Base-by-base conservation (phyloP, 1,284 basidiomycete genomes). In the Pseudozyma flocculosa region DNA sequence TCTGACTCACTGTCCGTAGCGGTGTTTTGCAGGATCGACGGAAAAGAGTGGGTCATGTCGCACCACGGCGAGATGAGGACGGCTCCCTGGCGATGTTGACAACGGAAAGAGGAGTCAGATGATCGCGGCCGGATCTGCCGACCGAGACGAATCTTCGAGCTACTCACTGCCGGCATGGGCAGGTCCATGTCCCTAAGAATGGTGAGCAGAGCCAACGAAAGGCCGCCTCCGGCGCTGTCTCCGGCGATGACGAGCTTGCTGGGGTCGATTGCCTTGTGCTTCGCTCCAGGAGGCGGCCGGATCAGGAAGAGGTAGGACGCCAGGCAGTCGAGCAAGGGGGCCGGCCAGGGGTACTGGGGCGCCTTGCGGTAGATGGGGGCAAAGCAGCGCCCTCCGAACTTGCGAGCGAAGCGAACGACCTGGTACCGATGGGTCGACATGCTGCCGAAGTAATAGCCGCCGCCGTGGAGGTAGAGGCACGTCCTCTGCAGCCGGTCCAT, bases 41-140 rank as follows among this genome's bases (percentile, higher is more conserved):
- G 90, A 77, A 97, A 97, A 0, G 89, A 92, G 78, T 98, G 94
- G 0, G 91, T 93, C 44, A 97, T 79, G 78, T 97, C 93, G 76
- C 88, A 89, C 90, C 90, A 94, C 64, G 73, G 76, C 21, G 67
- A 73, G 39, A 78, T 65, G 34, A 78, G 61, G 45, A 72, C 66
- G 10, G 58, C 70, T 4, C 72, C 72, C 46, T 48, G 9, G 17
- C 4, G 26, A 37, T 11, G 24, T 8, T 3, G n/a, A n/a, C n/a
- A n/a, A n/a, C n/a, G n/a, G n/a, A n/a, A n/a, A n/a, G n/a, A n/a
- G n/a, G n/a, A n/a, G n/a, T n/a, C n/a, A n/a, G n/a, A n/a, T n/a
- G n/a, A n/a, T n/a, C n/a, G n/a, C n/a, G n/a, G n/a, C n/a, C n/a
- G n/a, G n/a, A n/a, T n/a, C n/a, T n/a, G n/a, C n/a, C n/a, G n/a